Evolutionary conservation across 805 yeast genomes (phyloP).

Genomic region (Kurtzmaniella cleridarum): DNA sequence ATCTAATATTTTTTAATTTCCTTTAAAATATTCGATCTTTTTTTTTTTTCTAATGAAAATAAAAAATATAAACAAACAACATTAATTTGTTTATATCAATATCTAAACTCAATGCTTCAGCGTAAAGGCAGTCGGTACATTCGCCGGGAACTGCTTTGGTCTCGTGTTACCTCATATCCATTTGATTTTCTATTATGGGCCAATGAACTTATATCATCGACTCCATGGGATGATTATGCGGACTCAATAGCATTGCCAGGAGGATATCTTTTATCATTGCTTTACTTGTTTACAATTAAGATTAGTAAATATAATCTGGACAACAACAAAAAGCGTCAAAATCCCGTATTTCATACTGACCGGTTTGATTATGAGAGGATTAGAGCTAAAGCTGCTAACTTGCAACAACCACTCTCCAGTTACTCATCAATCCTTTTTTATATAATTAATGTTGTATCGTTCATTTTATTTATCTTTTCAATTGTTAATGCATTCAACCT

Average conservation of each 20-base stretch:
- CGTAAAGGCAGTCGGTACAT: constrained; percentile 7
- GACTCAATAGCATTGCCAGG: constrained; percentile 24
- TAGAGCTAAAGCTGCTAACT: constrained; percentile 9
- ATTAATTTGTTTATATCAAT: neutral
- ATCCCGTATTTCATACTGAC: constrained; percentile 30
- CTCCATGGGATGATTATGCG: constrained; percentile 38
- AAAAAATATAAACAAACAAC: constrained; percentile 2
- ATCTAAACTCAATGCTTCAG: constrained; percentile 6
- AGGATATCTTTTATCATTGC: constrained; percentile 17
- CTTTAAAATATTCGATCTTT: no score
- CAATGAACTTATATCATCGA: constrained; percentile 31
- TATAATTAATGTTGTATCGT: neutral
- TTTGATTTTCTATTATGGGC: constrained; percentile 30
- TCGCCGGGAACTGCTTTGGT: constrained; percentile 24
- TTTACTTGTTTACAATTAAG: constrained; percentile 14
- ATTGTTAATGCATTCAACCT: constrained; percentile 12
- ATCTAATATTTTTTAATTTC: no score
- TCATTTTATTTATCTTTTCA: constrained; percentile 11
- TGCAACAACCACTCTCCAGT: neutral
- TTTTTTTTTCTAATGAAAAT: constrained; percentile 1
- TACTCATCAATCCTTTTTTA: neutral
- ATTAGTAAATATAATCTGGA: constrained; percentile 20
- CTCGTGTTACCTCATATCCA: constrained; percentile 29
- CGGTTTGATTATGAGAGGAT: constrained; percentile 28
- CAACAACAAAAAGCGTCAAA: constrained; percentile 22